Evolutionary conservation across 129 eudicot species (phyloP).

Genomic region (Cynara cardunculus): DNA sequence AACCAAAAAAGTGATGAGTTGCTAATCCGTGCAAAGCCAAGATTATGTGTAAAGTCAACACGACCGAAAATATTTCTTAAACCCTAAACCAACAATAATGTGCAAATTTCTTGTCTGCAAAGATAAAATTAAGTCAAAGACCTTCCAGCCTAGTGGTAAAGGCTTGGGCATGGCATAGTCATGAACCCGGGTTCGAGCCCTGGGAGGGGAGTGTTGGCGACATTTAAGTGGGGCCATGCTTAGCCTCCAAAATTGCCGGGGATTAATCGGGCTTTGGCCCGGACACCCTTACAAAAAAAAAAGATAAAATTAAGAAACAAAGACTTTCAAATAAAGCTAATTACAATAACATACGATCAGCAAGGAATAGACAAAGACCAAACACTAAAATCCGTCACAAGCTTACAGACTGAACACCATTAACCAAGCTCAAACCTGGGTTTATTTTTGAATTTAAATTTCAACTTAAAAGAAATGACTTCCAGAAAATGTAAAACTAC

Average conservation of each 20-base stretch:
- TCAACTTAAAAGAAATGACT: background rate
- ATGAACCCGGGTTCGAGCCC: too few species aligned
- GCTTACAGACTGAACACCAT: background rate
- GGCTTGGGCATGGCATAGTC: too few species aligned
- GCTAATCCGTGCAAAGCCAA: background rate
- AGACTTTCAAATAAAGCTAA: background rate
- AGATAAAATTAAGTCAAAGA: background rate
- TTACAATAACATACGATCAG: background rate
- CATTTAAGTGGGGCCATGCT: too few species aligned
- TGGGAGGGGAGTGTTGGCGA: too few species aligned
- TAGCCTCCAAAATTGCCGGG: too few species aligned
- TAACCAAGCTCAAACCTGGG: background rate
- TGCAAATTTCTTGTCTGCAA: background rate
- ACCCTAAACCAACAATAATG: background rate
- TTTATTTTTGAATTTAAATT: background rate
- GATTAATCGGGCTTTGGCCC: too few species aligned
- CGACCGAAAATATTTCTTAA: background rate
- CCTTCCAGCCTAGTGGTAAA: too few species aligned
- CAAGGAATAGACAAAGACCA: background rate
- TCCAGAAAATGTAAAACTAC: background rate
- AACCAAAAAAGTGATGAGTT: slow-evolving; percentile 6
- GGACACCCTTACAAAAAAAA: too few species aligned
- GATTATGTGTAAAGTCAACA: background rate
- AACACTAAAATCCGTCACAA: background rate
- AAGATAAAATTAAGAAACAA: background rate